Evolutionary conservation across 306 rosid species (phyloP).

Genomic region (Prunus mongolica): DNA sequence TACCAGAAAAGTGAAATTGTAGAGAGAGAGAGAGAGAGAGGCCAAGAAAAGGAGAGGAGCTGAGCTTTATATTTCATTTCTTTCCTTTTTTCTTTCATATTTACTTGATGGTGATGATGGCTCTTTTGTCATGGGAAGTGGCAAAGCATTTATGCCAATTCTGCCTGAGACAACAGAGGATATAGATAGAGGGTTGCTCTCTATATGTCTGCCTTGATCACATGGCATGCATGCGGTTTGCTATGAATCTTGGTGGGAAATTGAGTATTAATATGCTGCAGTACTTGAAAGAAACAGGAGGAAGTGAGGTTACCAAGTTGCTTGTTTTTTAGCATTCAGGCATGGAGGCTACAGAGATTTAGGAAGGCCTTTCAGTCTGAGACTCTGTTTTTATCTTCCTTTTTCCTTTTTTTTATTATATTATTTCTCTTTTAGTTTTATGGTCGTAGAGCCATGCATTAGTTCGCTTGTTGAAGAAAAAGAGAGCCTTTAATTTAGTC

Average conservation of each 20-base stretch:
- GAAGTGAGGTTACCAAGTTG: background rate
- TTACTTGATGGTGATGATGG: slow-evolving; percentile 11
- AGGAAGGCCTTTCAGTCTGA: slow-evolving; percentile 11
- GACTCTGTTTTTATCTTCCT: background rate
- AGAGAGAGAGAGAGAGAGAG: background rate
- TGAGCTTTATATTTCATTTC: background rate
- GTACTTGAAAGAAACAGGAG: slow-evolving; percentile 3
- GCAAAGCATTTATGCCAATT: slow-evolving; percentile 30
- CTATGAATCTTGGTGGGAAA: slow-evolving; percentile 19
- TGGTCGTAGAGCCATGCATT: background rate
- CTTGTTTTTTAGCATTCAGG: background rate
- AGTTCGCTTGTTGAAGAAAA: background rate
- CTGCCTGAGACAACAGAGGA: slow-evolving; percentile 16
- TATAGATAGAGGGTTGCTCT: slow-evolving; percentile 19
- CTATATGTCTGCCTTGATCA: slow-evolving; percentile 29
- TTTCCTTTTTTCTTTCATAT: background rate
- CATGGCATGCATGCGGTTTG: slow-evolving; percentile 40
- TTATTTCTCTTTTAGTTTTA: background rate
- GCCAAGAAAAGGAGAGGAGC: background rate
- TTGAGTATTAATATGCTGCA: slow-evolving; percentile 10
- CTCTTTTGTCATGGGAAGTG: slow-evolving; percentile 24
- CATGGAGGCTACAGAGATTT: slow-evolving; percentile 44
- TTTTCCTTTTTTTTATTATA: background rate
- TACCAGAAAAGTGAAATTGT: slow-evolving; percentile 10
- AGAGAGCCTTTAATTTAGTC: background rate